Evolutionary conservation across 2,329 filamentous ascomycete genomes (phyloP).

Genomic region (Chaetomiaceae sp.): DNA sequence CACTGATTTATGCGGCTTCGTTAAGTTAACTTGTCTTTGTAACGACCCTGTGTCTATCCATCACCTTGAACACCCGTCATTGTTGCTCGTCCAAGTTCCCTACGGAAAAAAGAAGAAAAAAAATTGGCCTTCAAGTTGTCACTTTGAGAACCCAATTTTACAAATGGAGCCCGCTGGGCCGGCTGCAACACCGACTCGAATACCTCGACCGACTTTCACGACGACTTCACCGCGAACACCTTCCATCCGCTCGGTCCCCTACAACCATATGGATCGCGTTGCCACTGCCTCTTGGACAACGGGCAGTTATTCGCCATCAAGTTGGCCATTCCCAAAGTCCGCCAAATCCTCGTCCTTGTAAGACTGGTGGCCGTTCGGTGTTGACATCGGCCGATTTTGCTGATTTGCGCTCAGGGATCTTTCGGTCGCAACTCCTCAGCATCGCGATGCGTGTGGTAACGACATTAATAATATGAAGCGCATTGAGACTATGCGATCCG

Average conservation of each 20-base stretch:
- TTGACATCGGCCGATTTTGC: not conserved
- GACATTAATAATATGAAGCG: not conserved
- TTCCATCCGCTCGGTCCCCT: conserved; percentile 18
- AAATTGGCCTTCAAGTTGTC: not conserved
- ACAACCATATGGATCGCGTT: conserved; percentile 3
- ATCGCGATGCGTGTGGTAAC: not conserved
- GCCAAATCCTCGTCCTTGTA: conserved; percentile 5
- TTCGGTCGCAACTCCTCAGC: not conserved
- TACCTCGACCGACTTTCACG: conserved; percentile 13
- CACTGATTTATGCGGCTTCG: not conserved
- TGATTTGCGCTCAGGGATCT: not conserved
- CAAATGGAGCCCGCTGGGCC: conserved; percentile 2
- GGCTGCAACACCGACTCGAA: conserved; percentile 3
- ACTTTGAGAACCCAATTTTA: not conserved
- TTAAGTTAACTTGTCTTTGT: not conserved
- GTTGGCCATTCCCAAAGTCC: conserved; percentile 19
- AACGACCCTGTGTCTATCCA: not conserved
- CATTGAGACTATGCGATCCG: not conserved
- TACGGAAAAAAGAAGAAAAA: not conserved
- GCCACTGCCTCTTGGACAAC: not conserved
- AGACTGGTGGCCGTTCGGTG: not conserved
- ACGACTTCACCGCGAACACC: conserved; percentile 8
- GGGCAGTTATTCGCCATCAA: conserved; percentile 13
- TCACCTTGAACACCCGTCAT: not conserved
- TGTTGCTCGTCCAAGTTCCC: not conserved